These are phyloP conservation scores for Cetradonia linearis DNA, from an alignment of 495 filamentous ascomycete genomes.

Conservation along the genomic window DNA sequence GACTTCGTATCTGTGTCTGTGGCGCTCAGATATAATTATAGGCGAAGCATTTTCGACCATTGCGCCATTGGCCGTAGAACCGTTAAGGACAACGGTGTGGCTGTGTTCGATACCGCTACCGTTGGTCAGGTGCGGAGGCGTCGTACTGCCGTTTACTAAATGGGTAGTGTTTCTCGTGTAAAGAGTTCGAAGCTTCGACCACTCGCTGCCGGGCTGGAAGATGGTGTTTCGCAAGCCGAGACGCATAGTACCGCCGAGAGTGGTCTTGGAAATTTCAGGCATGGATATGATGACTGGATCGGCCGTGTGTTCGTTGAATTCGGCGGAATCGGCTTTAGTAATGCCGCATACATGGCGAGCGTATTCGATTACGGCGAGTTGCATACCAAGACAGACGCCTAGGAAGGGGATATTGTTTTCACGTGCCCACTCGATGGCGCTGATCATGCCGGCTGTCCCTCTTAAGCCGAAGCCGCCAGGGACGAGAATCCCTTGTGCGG, in stretches of 20 bases:
- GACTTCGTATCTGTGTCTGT: conserved; percentile 41
- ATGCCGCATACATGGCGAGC: conserved; percentile 63
- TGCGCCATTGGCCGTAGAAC: conserved; percentile 17
- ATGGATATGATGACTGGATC: conserved; percentile 73
- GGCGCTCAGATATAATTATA: conserved; percentile 39
- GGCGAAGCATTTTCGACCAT: conserved; percentile 1
- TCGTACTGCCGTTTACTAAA: conserved; percentile 2
- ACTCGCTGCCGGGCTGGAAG: conserved; percentile 71
- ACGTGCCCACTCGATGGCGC: conserved; percentile 71
- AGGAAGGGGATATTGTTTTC: conserved; percentile 72
- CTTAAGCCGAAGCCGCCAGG: conserved; percentile 75
- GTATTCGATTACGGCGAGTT: conserved; percentile 84
- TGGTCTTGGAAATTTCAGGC: conserved; percentile 70
- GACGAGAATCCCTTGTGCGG: conserved; percentile 49
- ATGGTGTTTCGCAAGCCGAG: conserved; percentile 64
- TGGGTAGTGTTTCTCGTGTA: conserved; percentile 44
- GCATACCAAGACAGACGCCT: conserved; percentile 91
- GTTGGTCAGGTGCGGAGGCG: neutral
- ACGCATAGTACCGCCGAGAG: conserved; percentile 86
- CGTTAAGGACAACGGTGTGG: neutral
- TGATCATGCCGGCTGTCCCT: conserved; percentile 82
- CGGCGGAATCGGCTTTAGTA: conserved; percentile 50
- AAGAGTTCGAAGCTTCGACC: conserved; percentile 64
- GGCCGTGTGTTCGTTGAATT: conserved; percentile 48
- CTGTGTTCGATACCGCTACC: neutral